Evolutionary conservation across 371 early-diverging fungal genomes (phyloP), one percentile per base, ranked within the genome.

Genomic region (Rhizopus delemar): DNA sequence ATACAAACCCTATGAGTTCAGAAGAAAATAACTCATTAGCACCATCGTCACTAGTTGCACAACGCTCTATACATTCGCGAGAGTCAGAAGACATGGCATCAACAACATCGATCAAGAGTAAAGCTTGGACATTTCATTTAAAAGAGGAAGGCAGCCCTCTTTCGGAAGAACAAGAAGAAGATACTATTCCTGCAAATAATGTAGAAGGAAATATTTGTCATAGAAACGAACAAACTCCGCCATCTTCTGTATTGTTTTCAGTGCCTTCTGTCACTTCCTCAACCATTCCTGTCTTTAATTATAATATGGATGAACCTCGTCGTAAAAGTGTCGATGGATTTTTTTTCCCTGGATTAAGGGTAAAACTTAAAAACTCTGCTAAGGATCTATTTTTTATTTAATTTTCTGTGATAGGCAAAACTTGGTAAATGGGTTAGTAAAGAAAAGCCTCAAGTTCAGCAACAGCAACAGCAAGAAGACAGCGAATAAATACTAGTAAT

Each of bases 341-440:
- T 28, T 33, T 60, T 48, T 60, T 60, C 34, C 54, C 60, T 34
- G 54, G 60, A 9, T 31, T 60, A 11, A 60, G 48, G 15, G 60
- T 60, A 49, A 49, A 34, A 11, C 12, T 39, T 22, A 22, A 22
- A 52, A 22, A 22, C 12, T 13, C 51, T n/a, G 28, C 28, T 1
- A n/a, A 28, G 8, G 5, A 41, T 7, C 3, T 53, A 16, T 39
- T 22, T 28, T 9, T 36, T 22, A 22, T 53, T n/a, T 22, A 29
- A 41, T 15, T 56, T 9, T 16, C 35, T 33, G 7, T 12, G 16
- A 45, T 38, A 57, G 61, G 50, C 61, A 33, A 54, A 57, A 29
- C 41, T 66, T 38, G 61, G 57, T 13, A 66, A 60, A 56, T 60
- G 60, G 66, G 54, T 66, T 6, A 46, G 45, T 46, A 54, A 56